Conservation (phyloP, 768 basidiomycete species). For the Fomitopsis pulvina region DNA sequence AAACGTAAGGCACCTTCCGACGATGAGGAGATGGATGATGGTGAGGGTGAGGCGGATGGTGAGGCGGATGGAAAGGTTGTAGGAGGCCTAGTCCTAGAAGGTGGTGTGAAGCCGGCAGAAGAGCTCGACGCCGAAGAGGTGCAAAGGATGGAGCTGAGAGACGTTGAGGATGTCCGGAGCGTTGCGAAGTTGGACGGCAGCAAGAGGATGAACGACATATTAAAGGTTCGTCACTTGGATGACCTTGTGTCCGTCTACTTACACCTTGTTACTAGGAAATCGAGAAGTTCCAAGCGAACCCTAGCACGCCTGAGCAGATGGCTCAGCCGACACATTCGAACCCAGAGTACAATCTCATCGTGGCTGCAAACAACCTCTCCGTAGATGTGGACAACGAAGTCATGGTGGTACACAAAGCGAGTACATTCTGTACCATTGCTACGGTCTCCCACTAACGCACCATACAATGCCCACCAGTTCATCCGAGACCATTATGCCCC, state of each 20-base stretch:
- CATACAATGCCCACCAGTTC: slow-evolving; percentile 48
- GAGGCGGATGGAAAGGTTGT: slow-evolving; percentile 33
- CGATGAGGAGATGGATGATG: slow-evolving; percentile 48
- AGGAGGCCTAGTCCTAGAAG: slow-evolving; percentile 67
- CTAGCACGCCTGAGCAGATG: slow-evolving; percentile 75
- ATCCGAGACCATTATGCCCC: slow-evolving; percentile 95
- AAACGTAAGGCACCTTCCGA: slow-evolving; percentile 66
- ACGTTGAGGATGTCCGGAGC: slow-evolving; percentile 77
- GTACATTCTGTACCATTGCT: slow-evolving; percentile 11
- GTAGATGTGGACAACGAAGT: slow-evolving; percentile 99
- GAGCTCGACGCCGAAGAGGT: slow-evolving; percentile 94
- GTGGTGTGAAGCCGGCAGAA: slow-evolving; percentile 90
- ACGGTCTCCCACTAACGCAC: slow-evolving; percentile 3
- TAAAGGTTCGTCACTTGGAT: slow-evolving; percentile 46
- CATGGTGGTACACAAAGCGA: slow-evolving; percentile 89
- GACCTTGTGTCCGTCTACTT: not conserved
- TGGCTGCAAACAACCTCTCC: slow-evolving; percentile 94
- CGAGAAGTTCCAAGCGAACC: slow-evolving; percentile 74
- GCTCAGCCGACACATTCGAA: slow-evolving; percentile 79
- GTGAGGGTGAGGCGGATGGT: slow-evolving; percentile 38
- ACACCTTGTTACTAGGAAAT: slow-evolving; percentile 62
- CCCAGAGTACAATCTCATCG: slow-evolving; percentile 94
- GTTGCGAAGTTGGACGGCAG: slow-evolving; percentile 88
- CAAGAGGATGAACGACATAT: slow-evolving; percentile 80
- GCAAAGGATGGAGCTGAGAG: slow-evolving; percentile 85